Base-by-base conservation (phyloP, 2,329 filamentous ascomycete species). In the Incumbomyces lentus region DNA sequence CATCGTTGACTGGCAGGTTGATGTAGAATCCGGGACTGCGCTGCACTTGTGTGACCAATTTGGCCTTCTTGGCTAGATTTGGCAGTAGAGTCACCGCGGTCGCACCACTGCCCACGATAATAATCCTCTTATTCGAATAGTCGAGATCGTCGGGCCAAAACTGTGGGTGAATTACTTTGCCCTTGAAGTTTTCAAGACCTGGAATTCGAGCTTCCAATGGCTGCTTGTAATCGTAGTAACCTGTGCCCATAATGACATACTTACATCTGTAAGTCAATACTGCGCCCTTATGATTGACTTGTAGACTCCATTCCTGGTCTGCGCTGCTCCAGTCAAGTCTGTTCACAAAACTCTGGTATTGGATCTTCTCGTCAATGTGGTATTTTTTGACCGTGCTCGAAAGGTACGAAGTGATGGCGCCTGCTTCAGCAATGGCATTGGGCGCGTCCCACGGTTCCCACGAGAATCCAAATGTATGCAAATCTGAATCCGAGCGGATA, bases 1-100 rank as follows among this genome's bases (percentile, higher is more conserved):
- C 41, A n/a, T 54, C 49, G 17, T 45, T 48, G 29, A 47, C 36
- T 5, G 55, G 55, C 14, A 54, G 31, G 29, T 46, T 40, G 17
- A 83, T 55, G 46, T 89, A 72, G 57, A 86, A 89, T 0, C 74
- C 75, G 0, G 87, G 87, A 38, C 80, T 86, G 47, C 87, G 78
- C 65, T 93, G 86, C 2, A 93, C 72, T 77, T 90, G 86, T 1
- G 84, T 90, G 22, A 88, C 79, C 12, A 76, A 73, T 4, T 65
- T 66, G 4, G 83, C 84, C 33, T 73, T 76, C 36, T 82, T 67
- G 1, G 79, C 77, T 38, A 93, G 65, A 39, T 72, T 75, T 0
- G 86, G 87, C 2, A 93, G 62, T 1, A 94, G 71, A 0, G 86
- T 92, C 40, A 90, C 67, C 6, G 86, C 82, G 0, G 87, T 93